phyloP scores from a whole-genome alignment of 176 grass and related monocot species.

The Oryza rufipogon region DNA sequence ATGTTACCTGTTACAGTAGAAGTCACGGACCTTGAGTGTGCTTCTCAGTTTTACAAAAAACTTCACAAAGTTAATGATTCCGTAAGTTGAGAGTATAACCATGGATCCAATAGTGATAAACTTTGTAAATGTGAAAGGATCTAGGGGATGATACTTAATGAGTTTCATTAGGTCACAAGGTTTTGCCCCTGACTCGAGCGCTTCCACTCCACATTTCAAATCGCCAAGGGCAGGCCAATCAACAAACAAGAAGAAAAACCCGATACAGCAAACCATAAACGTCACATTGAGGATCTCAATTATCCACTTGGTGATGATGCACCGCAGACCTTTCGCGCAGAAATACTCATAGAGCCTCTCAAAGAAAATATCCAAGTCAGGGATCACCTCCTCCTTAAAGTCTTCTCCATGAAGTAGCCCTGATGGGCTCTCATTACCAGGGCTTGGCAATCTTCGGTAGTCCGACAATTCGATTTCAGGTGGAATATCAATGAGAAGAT shows the following conservation, averaged over 20 bases:
- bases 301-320: constrained; percentile 82
- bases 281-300: constrained; percentile 68
- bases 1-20: constrained; percentile 75
- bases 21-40: constrained; percentile 65
- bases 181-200: constrained; percentile 72
- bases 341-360: constrained; percentile 78
- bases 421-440: constrained; percentile 66
- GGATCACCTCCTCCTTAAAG: constrained; percentile 50
- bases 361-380: constrained; percentile 85
- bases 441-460: constrained; percentile 52
- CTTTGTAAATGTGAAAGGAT: constrained; percentile 75
- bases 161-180: constrained; percentile 78
- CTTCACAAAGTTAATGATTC: constrained; percentile 79
- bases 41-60: constrained; percentile 83
- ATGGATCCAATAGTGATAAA: constrained; percentile 72
- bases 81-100: constrained; percentile 70
- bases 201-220: constrained; percentile 79
- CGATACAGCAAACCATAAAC: constrained; percentile 80
- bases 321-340: constrained; percentile 76
- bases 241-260: constrained; percentile 84
- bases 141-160: constrained; percentile 69
- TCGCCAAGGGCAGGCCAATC: constrained; percentile 68
- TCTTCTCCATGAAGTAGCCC: constrained; percentile 65
- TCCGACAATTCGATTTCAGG: constrained; percentile 80
- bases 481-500: constrained; percentile 53